Evolutionary conservation across 2,329 filamentous ascomycete genomes (phyloP).

Genomic region (Penicillium olsonii): DNA sequence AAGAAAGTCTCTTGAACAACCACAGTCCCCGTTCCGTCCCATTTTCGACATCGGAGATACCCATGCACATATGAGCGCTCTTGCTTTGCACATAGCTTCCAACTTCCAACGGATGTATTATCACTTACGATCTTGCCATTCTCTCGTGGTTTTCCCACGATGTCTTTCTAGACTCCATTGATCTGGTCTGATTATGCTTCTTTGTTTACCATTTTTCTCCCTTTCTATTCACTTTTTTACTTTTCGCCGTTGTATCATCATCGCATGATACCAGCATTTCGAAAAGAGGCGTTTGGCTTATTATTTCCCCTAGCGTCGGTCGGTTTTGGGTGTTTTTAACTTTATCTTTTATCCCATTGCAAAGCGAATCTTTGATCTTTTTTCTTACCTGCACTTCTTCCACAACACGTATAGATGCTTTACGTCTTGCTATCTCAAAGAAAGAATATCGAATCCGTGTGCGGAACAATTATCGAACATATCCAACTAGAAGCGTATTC

Average conservation of each 20-base stretch:
- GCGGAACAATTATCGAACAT: not conserved
- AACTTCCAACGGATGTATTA: conserved; percentile 31
- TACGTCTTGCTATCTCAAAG: not conserved
- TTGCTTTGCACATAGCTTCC: conserved; percentile 33
- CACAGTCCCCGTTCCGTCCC: conserved; percentile 12
- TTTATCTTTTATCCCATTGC: not conserved
- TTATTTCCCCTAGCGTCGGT: conserved; percentile 7
- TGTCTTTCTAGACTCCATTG: conserved; percentile 23
- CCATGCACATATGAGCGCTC: conserved; percentile 27
- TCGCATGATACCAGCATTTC: conserved; percentile 9
- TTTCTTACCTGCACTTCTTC: not conserved
- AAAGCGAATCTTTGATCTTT: conserved; percentile 5
- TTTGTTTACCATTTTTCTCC: not conserved
- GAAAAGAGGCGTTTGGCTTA: conserved; percentile 18
- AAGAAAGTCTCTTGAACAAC: conserved; percentile 19
- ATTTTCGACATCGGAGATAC: conserved; percentile 21
- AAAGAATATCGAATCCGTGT: not conserved
- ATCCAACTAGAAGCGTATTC: not conserved
- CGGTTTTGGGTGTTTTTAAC: conserved; percentile 2
- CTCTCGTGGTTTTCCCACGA: conserved; percentile 12
- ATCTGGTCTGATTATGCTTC: conserved; percentile 7
- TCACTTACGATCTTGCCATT: conserved; percentile 23
- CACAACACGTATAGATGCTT: not conserved
- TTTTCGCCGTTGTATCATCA: not conserved
- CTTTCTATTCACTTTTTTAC: not conserved